A percentile compares a stretch with the other conserved stretches of the same genome.
Evolutionary conservation across 805 yeast genomes (phyloP).

Genomic region (Yarrowia phangngaensis): DNA sequence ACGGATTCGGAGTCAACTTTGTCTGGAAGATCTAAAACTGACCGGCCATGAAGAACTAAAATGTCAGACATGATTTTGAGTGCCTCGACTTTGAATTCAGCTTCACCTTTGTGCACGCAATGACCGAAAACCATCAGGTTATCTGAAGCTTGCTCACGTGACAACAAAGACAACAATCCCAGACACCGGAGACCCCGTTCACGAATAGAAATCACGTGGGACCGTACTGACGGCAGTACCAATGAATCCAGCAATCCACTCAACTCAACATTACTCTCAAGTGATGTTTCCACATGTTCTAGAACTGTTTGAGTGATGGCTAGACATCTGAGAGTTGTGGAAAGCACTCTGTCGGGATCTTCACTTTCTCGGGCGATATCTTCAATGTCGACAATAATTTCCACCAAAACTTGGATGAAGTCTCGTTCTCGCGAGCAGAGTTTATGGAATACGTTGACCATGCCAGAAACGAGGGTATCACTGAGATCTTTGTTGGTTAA

Average conservation of each 20-base stretch:
- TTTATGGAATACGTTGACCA: constrained; percentile 63
- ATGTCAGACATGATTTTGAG: constrained; percentile 73
- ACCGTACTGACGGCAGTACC: constrained; percentile 72
- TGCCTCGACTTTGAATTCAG: constrained; percentile 57
- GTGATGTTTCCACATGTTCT: constrained; percentile 60
- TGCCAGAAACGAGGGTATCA: constrained; percentile 51
- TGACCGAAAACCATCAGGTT: constrained; percentile 64
- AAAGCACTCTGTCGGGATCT: constrained; percentile 45
- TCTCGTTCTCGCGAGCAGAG: constrained; percentile 77
- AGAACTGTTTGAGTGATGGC: constrained; percentile 65
- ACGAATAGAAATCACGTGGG: constrained; percentile 52
- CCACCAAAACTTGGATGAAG: constrained; percentile 78
- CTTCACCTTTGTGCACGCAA: constrained; percentile 64
- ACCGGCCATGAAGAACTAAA: constrained; percentile 68
- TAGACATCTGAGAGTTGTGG: constrained; percentile 49
- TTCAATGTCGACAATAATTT: constrained; percentile 77
- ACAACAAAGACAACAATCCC: constrained; percentile 75
- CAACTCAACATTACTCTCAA: constrained; percentile 61
- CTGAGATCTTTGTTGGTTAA: constrained; percentile 52
- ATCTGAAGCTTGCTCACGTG: constrained; percentile 57
- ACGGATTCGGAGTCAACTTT: constrained; percentile 57
- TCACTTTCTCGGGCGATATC: constrained; percentile 51
- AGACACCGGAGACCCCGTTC: constrained; percentile 68
- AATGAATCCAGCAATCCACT: constrained; percentile 70
- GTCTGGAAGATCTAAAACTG: constrained; percentile 57